Evolutionary conservation across 768 basidiomycete genomes (phyloP), one percentile per base, ranked within the genome.

Genomic region (Chlorophyllum brunneum): DNA sequence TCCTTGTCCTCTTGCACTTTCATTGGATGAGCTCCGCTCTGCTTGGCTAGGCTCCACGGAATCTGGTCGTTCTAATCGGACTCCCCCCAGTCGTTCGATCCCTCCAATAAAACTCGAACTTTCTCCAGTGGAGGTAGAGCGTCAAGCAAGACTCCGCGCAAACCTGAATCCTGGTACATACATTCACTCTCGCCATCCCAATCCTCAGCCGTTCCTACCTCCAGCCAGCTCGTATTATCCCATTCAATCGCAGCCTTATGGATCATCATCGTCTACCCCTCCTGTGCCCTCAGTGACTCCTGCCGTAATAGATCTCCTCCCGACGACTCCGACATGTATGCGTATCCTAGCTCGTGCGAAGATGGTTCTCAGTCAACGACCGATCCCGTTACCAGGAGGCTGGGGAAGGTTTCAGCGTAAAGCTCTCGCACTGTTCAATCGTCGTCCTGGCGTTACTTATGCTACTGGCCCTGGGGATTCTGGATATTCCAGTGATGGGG

Each of bases 31-130:
- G 59, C 71, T 86, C 36, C 68, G 76, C 7, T 65, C 75, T 43
- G 74, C 85, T 36, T 88, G 83, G 83, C 73, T 86, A 18, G 70
- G 74, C 27, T 78, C 82, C 16, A 57, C 59, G 0, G 65, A 61
- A 39, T 49, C 56, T 3, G 59, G 56, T 2, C 51, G 34, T 15
- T 37, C 16, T 33, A 27, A 31, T 29, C 51, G 51, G 5, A 2
- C 43, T 11, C 9, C 33, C 16, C 31, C 26, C 15, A 42, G 34
- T 22, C 51, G 51, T 15, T 20, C 50, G 5, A 16, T 15, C 2
- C 51, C 20, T 26, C 33, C 51, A 18, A 65, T 66, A 58, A 76
- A 72, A 57, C 54, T 65, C 54, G 73, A 65, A 54, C 67, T 65
- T 10, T 59, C 67, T 16, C 53, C 55, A 26, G 39, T 54, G 39